Evolutionary conservation across 1,139 yeast genomes (phyloP).

Genomic region (Blastobotrys illinoisensis): DNA sequence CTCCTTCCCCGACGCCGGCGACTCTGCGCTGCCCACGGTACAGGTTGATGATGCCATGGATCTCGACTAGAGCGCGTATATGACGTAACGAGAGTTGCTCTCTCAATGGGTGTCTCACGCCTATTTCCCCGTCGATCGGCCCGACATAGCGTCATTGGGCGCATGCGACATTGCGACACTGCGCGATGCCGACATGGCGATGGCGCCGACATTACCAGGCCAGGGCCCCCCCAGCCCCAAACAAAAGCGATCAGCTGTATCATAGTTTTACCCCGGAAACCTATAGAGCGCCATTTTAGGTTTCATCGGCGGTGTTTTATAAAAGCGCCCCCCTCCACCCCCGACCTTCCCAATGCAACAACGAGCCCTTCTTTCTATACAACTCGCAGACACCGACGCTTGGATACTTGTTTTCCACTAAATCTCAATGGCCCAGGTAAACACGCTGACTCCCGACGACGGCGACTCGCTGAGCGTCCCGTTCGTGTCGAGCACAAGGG

Average conservation of each 20-base stretch:
- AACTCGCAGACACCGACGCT: neutral
- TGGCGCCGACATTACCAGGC: neutral
- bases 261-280: neutral
- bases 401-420: neutral
- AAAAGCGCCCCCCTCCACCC: neutral
- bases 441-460: constrained; percentile 14
- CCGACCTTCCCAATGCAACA: neutral
- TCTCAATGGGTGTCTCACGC: constrained; percentile 1
- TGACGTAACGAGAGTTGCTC: neutral
- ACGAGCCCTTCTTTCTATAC: neutral
- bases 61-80: constrained; percentile 1
- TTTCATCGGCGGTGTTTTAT: neutral
- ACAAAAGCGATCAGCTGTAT: neutral
- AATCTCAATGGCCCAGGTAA: neutral
- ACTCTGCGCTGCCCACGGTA: constrained; percentile 4
- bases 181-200: no score
- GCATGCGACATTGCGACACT: neutral
- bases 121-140: neutral
- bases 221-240: no score
- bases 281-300: neutral
- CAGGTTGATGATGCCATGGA: constrained; percentile 7
- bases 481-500: constrained; percentile 24
- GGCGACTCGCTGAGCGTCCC: constrained; percentile 9
- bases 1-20: neutral
- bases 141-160: neutral